Evolutionary conservation across 106 monocot genomes (phyloP).

Genomic region (Posidonia australis): DNA sequence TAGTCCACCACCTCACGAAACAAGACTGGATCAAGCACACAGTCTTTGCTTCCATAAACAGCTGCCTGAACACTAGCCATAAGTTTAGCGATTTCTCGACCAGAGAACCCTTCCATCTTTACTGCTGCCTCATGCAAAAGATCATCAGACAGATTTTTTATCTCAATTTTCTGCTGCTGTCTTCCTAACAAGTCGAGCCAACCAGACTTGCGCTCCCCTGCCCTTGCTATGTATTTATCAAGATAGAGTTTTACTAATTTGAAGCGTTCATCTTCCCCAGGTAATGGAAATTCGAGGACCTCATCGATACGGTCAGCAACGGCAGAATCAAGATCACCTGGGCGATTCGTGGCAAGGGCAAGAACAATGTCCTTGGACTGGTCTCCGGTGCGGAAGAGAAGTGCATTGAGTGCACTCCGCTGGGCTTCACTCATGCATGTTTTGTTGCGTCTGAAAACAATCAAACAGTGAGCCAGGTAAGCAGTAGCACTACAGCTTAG

Average conservation of each 20-base stretch:
- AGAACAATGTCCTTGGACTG: conserved; percentile 91
- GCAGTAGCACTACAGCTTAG: background rate
- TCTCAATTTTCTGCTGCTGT: conserved; percentile 50
- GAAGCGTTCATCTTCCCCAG: conserved; percentile 83
- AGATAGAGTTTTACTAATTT: conserved; percentile 79
- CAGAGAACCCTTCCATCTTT: conserved; percentile 83
- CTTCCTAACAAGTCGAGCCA: conserved; percentile 24
- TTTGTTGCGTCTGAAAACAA: conserved; percentile 62
- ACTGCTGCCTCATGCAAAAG: conserved; percentile 65
- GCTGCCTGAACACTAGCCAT: conserved; percentile 89
- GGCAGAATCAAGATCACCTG: conserved; percentile 89
- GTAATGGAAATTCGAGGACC: conserved; percentile 86
- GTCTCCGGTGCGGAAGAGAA: conserved; percentile 91
- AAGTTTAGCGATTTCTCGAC: conserved; percentile 87
- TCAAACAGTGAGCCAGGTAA: background rate
- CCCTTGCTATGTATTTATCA: conserved; percentile 67
- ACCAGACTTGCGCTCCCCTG: conserved; percentile 19
- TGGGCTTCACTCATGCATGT: conserved; percentile 89
- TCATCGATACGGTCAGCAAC: conserved; percentile 89
- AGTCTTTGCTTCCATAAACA: conserved; percentile 79
- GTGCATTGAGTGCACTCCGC: conserved; percentile 86
- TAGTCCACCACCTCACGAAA: conserved; percentile 89
- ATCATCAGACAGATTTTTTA: conserved; percentile 65
- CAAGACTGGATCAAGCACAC: conserved; percentile 47
- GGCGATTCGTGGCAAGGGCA: conserved; percentile 87